Evolutionary conservation across 1,284 basidiomycete species (phyloP), one percentile per base, ranked within the genome.

Genomic region (Cronartium quercuum): DNA sequence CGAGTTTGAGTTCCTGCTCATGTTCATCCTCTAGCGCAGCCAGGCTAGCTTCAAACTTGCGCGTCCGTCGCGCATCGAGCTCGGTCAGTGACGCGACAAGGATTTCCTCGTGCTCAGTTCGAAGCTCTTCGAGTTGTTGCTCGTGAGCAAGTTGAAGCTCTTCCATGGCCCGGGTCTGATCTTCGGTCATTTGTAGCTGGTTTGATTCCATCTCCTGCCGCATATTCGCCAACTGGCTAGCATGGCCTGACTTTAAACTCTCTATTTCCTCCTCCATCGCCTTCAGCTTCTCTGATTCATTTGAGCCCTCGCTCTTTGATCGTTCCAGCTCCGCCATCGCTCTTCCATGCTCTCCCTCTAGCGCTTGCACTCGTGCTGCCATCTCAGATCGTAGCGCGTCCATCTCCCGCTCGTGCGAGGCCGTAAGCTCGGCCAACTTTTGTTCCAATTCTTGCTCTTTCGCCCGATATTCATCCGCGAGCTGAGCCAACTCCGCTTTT

Each of bases 101-200:
- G 12, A 65, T 75, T 3, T 69, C 57, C 24, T 76, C 68, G 63
- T 78, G 76, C 18, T 71, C 65, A 34, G 21, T 29, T 41, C 58
- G 29, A 6, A 65, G 18, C 42, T 55, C 44, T 24, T 62, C 35
- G 58, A 73, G 41, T 41, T 41, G 35, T n/a, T 34, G 35, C 12
- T 44, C 29, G 58, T 73, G 62, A 18, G 62, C 47, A 13, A 35
- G 34, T 57, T 73, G 35, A 13, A 63, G 29, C 41, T 62, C 13
- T 35, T 63, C 68, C 6, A 63, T 24, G n/a, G 29, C 37, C 12
- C 29, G 34, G 12, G 42, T 35, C 35, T 63, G 41, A 47, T 63
- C 40, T 13, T 38, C 34, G 13, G 29, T 38, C 68, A 70, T 21
- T 13, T 44, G 34, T 34, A 47, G 34, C 37, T 51, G 47, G 15